Percentiles rank a stretch among this genome's conserved stretches.
Conservation (phyloP, 371 early-diverging fungal species). For the Rhizopus arrhizus region DNA sequence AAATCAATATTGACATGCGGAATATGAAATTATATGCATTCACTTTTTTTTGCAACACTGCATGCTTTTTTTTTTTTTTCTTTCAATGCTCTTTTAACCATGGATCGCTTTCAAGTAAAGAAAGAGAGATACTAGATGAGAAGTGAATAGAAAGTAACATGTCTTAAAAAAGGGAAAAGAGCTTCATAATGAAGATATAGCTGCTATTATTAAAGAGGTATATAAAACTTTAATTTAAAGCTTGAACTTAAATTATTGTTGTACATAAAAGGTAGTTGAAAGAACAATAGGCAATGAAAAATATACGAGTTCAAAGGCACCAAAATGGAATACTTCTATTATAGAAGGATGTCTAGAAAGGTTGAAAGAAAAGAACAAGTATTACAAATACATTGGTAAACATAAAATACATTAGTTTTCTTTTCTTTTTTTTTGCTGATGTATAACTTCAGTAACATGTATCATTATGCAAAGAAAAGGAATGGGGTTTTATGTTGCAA, state of each 20-base stretch:
- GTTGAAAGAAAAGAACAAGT: constrained; percentile 64
- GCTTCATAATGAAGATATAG: constrained; percentile 30
- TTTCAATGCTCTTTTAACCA: background rate
- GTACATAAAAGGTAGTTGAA: constrained; percentile 56
- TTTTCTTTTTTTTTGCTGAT: too few relatives aligned
- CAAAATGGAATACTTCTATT: constrained; percentile 69
- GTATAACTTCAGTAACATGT: background rate
- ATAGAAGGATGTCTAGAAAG: constrained; percentile 67
- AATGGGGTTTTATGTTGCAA: too few relatives aligned
- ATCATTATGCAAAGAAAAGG: background rate
- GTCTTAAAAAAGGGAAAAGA: constrained; percentile 15
- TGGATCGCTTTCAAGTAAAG: background rate
- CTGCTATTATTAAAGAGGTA: constrained; percentile 36
- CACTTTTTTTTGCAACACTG: too few relatives aligned
- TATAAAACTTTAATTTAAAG: constrained; percentile 2
- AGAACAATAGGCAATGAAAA: constrained; percentile 61
- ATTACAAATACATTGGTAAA: constrained; percentile 77
- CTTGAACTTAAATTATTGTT: background rate
- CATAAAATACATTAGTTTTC: background rate
- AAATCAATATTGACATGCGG: too few relatives aligned
- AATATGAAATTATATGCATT: too few relatives aligned
- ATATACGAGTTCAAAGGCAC: constrained; percentile 71
- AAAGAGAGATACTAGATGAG: too few relatives aligned
- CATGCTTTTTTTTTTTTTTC: too few relatives aligned
- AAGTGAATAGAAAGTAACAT: background rate